Percentiles rank a stretch among this genome's conserved stretches.
Conservation (phyloP, 768 basidiomycete species). For the Phaffia australis region DNA sequence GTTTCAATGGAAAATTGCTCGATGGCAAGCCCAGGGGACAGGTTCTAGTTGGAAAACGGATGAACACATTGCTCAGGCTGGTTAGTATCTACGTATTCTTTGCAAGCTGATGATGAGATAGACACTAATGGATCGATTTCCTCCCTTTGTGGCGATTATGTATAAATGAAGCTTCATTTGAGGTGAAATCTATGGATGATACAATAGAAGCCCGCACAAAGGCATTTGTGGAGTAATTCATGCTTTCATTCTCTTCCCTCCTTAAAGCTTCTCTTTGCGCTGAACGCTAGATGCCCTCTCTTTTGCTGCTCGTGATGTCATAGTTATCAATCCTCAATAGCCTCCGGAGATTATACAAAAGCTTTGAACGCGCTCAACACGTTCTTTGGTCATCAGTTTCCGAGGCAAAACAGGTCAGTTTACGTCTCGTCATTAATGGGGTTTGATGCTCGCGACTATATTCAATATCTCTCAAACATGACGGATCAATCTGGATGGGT, state of each 20-base stretch:
- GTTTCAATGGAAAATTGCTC: conserved; percentile 55
- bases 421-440: no score
- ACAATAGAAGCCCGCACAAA: conserved; percentile 56
- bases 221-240: conserved; percentile 50
- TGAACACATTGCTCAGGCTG: conserved; percentile 44
- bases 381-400: conserved; percentile 79
- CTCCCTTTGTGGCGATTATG: conserved; percentile 52
- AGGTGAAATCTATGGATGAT: conserved; percentile 34
- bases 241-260: conserved; percentile 3
- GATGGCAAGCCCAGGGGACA: conserved; percentile 44
- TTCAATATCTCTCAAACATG: background rate
- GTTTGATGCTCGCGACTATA: background rate
- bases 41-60: conserved; percentile 46
- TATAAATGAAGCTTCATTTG: conserved; percentile 38
- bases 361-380: conserved; percentile 61
- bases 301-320: background rate
- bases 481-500: conserved; percentile 16
- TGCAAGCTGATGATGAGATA: conserved; percentile 10
- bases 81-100: conserved; percentile 14
- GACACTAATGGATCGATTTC: conserved; percentile 46
- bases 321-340: conserved; percentile 37
- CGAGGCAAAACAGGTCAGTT: conserved; percentile 67
- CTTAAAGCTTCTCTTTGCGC: conserved; percentile 8
- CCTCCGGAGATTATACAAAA: conserved; percentile 56
- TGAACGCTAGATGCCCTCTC: background rate